phyloP scores from a whole-genome alignment of 164 flowering plant genomes.

The Vitis cinerea region DNA sequence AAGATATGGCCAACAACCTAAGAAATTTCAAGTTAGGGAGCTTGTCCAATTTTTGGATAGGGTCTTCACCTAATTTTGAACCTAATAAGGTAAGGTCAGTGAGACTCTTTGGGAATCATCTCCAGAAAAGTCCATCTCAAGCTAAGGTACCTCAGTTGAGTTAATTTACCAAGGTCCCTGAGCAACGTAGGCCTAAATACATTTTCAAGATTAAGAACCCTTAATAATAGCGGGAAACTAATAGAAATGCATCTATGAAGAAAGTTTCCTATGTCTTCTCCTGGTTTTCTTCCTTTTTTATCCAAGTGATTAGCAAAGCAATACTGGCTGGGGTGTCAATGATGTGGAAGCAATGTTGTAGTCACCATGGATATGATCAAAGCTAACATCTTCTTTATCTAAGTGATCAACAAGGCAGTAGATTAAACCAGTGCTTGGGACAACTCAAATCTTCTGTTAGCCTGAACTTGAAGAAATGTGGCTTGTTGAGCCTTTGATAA shows the following conservation, averaged over 20 bases:
- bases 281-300: background rate
- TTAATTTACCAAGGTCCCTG: slow-evolving; percentile 17
- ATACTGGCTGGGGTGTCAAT: no score
- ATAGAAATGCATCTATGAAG: background rate
- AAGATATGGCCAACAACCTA: no score
- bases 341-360: background rate
- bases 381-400: background rate
- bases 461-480: slow-evolving; percentile 7
- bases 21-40: no score
- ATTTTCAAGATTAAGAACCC: slow-evolving; percentile 32
- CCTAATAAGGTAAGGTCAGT: no score
- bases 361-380: background rate
- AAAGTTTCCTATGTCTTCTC: slow-evolving; percentile 6
- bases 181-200: slow-evolving; percentile 29
- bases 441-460: background rate
- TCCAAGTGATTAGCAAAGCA: background rate
- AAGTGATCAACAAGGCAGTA: background rate
- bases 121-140: slow-evolving; percentile 27
- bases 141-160: slow-evolving; percentile 27
- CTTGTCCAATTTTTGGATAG: no score
- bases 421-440: background rate
- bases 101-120: slow-evolving; percentile 12
- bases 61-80: no score
- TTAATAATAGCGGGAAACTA: slow-evolving; percentile 15
- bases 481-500: background rate